Evolutionary conservation across 352 stramenopile genomes (phyloP).

Genomic region (Phytophthora pistaciae): DNA sequence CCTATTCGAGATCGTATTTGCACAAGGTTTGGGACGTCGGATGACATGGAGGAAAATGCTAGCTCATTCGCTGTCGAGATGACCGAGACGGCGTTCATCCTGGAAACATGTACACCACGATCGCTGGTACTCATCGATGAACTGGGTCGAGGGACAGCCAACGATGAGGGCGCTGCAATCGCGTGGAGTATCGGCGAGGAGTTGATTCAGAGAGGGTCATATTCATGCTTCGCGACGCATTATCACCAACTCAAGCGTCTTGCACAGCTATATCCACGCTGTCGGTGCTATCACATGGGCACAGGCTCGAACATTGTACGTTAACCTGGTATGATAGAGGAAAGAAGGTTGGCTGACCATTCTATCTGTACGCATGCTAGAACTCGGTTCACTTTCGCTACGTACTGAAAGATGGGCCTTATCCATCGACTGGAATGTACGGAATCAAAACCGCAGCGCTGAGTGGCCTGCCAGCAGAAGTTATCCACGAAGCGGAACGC

Average conservation of each 20-base stretch:
- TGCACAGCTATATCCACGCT: constrained; percentile 67
- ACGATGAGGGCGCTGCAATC: constrained; percentile 89
- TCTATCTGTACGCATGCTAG: constrained; percentile 32
- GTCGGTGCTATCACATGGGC: constrained; percentile 79
- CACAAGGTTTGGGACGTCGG: constrained; percentile 91
- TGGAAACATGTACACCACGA: constrained; percentile 71
- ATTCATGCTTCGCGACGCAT: constrained; percentile 93
- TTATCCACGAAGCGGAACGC: constrained; percentile 65
- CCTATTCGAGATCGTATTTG: constrained; percentile 91
- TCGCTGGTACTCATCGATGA: constrained; percentile 94
- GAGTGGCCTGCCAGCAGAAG: constrained; percentile 70
- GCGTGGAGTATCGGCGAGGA: constrained; percentile 91
- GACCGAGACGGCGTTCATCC: constrained; percentile 89
- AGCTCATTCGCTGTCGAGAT: constrained; percentile 94
- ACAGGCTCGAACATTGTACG: constrained; percentile 52
- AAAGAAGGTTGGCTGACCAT: background rate
- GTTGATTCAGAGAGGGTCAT: constrained; percentile 71
- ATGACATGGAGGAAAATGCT: constrained; percentile 95
- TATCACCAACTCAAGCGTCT: constrained; percentile 85
- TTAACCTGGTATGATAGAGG: background rate
- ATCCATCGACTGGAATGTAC: constrained; percentile 70
- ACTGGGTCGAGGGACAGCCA: constrained; percentile 90
- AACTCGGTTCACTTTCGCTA: constrained; percentile 66
- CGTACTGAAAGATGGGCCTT: constrained; percentile 76
- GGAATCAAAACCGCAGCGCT: constrained; percentile 84